phyloP scores from a whole-genome alignment of 2,329 filamentous ascomycete genomes.

The Fusarium sp. region DNA sequence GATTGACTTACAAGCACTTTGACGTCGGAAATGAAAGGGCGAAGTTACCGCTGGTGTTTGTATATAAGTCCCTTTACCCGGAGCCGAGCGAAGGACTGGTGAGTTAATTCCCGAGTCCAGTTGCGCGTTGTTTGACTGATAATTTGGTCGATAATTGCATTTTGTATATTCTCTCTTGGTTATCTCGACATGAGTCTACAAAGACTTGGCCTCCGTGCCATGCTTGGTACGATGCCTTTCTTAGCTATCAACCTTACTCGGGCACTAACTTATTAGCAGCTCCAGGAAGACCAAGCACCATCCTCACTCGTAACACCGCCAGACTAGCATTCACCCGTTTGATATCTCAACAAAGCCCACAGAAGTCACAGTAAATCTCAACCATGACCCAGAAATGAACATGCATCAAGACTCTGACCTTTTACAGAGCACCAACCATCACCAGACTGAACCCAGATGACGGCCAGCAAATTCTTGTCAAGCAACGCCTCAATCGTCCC shows the following conservation, averaged over 20 bases:
- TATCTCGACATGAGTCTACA: neutral
- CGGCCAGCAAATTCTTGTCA: conserved; percentile 11
- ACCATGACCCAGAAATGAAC: fast-evolving
- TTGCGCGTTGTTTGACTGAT: neutral
- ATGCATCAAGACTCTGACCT: neutral
- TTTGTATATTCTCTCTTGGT: fast-evolving
- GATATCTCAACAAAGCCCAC: conserved; percentile 9
- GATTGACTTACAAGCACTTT: neutral
- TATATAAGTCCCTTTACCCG: neutral
- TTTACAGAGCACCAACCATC: neutral
- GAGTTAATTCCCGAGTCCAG: fast-evolving
- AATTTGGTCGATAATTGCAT: fast-evolving
- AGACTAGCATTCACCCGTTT: neutral
- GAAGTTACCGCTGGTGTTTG: neutral
- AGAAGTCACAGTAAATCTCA: neutral
- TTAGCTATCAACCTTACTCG: fast-evolving
- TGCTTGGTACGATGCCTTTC: neutral
- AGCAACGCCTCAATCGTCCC: conserved; percentile 25
- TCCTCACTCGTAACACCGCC: neutral
- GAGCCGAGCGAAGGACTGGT: neutral
- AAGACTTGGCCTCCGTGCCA: neutral
- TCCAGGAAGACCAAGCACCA: neutral
- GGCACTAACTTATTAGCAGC: neutral
- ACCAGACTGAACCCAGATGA: neutral
- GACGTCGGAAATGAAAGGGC: neutral